These are phyloP conservation scores for Rhodosporidiobolus odoratus DNA, from an alignment of 768 basidiomycete species.

Conservation along the genomic window DNA sequence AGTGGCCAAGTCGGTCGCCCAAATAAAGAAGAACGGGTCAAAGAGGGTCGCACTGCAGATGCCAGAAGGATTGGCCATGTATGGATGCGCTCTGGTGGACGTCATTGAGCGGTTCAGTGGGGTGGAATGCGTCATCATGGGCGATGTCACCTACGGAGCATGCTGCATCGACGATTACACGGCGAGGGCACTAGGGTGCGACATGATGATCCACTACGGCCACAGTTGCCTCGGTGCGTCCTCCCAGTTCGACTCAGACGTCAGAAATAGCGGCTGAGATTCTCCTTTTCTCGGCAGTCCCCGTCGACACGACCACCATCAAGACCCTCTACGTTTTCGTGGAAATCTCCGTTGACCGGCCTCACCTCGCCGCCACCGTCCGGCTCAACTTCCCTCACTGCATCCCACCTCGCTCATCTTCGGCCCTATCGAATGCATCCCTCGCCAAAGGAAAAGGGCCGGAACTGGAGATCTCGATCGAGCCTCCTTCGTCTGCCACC, in stretches of 20 bases:
- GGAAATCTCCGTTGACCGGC: slow-evolving; percentile 85
- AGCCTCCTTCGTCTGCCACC: background rate
- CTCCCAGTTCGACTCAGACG: slow-evolving; percentile 5
- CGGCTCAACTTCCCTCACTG: slow-evolving; percentile 77
- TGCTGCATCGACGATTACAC: slow-evolving; percentile 99
- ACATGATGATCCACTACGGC: slow-evolving; percentile 97
- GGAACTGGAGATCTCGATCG: slow-evolving; percentile 62
- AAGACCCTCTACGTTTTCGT: slow-evolving; percentile 97
- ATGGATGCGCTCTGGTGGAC: slow-evolving; percentile 91
- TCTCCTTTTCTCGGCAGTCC: slow-evolving; percentile 57
- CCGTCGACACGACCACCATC: slow-evolving; percentile 85
- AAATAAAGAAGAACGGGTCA: slow-evolving; percentile 76
- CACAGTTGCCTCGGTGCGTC: slow-evolving; percentile 87
- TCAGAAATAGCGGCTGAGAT: background rate
- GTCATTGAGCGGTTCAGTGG: slow-evolving; percentile 85
- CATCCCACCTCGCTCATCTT: slow-evolving; percentile 17
- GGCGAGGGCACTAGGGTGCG: slow-evolving; percentile 87
- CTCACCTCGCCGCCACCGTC: slow-evolving; percentile 75
- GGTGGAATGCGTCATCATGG: slow-evolving; percentile 78
- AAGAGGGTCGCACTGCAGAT: slow-evolving; percentile 91
- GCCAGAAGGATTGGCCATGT: slow-evolving; percentile 98
- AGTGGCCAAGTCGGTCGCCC: slow-evolving; percentile 92
- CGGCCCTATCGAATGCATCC: background rate
- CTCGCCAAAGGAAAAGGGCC: slow-evolving; percentile 37
- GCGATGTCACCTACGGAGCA: slow-evolving; percentile 97